Evolutionary conservation across 139 green algal species (phyloP), one percentile per base, ranked within the genome.

Genomic region (Prasinococcaceae sp.): DNA sequence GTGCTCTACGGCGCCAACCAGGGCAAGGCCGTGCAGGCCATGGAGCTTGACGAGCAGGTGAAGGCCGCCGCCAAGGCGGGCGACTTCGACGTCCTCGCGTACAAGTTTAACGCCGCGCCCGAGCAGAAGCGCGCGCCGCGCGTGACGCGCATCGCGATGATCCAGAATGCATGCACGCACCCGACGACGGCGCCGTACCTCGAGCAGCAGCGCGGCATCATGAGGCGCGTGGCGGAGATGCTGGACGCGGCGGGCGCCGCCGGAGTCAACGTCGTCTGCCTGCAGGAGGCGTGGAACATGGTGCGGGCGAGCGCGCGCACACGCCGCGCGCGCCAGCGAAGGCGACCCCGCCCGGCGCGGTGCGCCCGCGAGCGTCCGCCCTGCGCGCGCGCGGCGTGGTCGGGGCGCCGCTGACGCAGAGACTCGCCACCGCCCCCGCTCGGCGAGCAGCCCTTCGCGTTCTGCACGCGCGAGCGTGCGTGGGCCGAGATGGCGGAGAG

Each of bases 371-470:
- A n/a, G n/a, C n/a, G n/a, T n/a, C n/a, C n/a, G n/a, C n/a, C n/a
- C n/a, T n/a, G n/a, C n/a, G n/a, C n/a, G n/a, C n/a, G n/a, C n/a
- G n/a, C n/a, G n/a, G n/a, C n/a, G n/a, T n/a, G n/a, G n/a, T n/a
- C n/a, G n/a, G n/a, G n/a, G n/a, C n/a, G n/a, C n/a, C n/a, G n/a
- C n/a, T n/a, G n/a, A n/a, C n/a, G n/a, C n/a, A n/a, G n/a, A n/a
- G n/a, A n/a, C n/a, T n/a, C n/a, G n/a, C n/a, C n/a, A n/a, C n/a
- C n/a, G n/a, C n/a, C n/a, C n/a, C n/a, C n/a, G n/a, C n/a, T n/a
- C n/a, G n/a, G n/a, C n/a, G n/a, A n/a, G n/a, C n/a, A n/a, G n/a
- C 88, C 88, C 2, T 97, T 97, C 73, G 90, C 74, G 14, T 94
- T 97, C 65, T 96, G 87, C 72, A 97, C 88, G 0, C 69, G 90